These are phyloP conservation scores for Earliella scabrosa DNA, from an alignment of 1,284 basidiomycete species.

Conservation along the genomic window DNA sequence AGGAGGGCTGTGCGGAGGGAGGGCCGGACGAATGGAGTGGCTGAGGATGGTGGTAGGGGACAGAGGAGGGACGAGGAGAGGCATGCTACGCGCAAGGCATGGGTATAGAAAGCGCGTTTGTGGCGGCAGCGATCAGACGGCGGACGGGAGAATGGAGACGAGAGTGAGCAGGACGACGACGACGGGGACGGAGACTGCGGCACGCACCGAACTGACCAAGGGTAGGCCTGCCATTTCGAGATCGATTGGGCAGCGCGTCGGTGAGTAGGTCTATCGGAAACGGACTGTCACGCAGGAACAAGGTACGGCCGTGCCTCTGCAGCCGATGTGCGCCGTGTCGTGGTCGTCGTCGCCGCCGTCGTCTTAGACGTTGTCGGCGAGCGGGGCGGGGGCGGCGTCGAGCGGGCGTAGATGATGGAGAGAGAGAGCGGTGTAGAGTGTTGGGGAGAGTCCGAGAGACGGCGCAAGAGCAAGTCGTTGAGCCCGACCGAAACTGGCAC, in stretches of 20 bases:
- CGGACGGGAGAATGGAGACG: neutral
- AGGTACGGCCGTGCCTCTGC: neutral
- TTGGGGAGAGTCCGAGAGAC: neutral
- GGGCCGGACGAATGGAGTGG: slow-evolving; percentile 14
- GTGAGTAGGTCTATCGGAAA: neutral
- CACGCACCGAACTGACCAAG: slow-evolving; percentile 14
- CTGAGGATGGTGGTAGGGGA: neutral
- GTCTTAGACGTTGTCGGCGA: neutral
- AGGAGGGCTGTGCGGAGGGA: slow-evolving; percentile 9
- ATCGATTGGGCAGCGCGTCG: slow-evolving; percentile 9
- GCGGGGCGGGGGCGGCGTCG: neutral
- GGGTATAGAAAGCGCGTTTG: neutral
- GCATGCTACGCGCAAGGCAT: neutral
- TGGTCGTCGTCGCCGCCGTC: neutral
- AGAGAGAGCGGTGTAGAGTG: neutral
- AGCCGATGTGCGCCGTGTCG: neutral
- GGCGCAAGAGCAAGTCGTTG: too few species aligned
- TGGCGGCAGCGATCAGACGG: neutral
- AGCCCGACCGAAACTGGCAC: neutral
- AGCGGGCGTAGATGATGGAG: neutral
- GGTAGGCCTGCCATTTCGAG: slow-evolving; percentile 20
- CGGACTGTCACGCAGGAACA: neutral
- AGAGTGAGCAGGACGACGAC: neutral
- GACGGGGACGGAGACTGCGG: neutral
- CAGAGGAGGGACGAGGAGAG: slow-evolving; percentile 2